phyloP scores from a whole-genome alignment of 2,329 filamentous ascomycete genomes.

The Ophiostoma tasmaniense region DNA sequence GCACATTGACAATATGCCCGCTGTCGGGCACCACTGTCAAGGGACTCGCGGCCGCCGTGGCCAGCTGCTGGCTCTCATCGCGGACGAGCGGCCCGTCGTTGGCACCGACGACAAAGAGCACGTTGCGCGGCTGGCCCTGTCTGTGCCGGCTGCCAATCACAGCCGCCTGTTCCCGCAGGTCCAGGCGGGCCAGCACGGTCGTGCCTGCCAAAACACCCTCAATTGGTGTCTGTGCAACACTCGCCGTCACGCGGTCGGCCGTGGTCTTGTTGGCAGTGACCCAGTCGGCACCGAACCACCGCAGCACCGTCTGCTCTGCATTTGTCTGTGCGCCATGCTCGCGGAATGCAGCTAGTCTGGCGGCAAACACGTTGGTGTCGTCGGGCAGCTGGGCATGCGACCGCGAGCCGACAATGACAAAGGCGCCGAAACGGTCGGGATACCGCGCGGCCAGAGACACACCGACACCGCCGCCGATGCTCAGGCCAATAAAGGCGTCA shows the following conservation, averaged over 20 bases:
- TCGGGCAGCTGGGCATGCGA: background rate
- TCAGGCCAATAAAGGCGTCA: constrained; percentile 11
- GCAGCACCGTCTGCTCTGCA: constrained; percentile 13
- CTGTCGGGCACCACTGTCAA: constrained; percentile 6
- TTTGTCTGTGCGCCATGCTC: constrained; percentile 1
- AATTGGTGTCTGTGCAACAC: constrained; percentile 11
- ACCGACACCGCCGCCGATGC: constrained; percentile 14
- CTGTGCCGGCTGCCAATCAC: background rate
- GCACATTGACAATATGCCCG: constrained; percentile 16
- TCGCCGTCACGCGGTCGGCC: background rate
- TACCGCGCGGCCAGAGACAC: constrained; percentile 14
- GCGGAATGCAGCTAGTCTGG: constrained; percentile 1
- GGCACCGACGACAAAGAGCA: constrained; percentile 13
- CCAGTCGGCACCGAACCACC: constrained; percentile 10
- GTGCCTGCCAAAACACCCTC: constrained; percentile 10
- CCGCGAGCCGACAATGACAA: constrained; percentile 12
- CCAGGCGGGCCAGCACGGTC: constrained; percentile 8
- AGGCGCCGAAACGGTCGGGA: constrained; percentile 9
- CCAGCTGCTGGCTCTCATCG: constrained; percentile 13
- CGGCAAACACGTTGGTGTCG: constrained; percentile 1
- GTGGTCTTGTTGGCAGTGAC: background rate
- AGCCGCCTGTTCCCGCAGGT: constrained; percentile 8
- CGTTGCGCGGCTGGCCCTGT: background rate
- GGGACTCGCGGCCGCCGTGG: constrained; percentile 3
- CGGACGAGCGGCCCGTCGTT: constrained; percentile 8